phyloP scores from a whole-genome alignment of 371 early-diverging fungal species.

The Massospora cicadina region DNA sequence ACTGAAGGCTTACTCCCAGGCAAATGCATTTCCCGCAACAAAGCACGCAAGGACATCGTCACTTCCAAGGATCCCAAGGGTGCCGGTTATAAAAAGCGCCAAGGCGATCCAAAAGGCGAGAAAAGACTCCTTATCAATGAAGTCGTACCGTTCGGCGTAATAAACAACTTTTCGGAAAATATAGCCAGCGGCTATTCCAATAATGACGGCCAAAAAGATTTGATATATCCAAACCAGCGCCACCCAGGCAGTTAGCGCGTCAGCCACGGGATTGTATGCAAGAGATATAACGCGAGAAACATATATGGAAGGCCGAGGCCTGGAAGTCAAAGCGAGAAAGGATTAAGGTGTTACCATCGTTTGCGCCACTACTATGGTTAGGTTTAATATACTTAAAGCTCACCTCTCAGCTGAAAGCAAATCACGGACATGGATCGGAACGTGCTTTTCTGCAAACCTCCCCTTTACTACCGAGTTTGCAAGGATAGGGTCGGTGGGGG shows the following conservation, averaged over 20 bases:
- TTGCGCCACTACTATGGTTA: constrained; percentile 33
- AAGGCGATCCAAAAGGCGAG: constrained; percentile 70
- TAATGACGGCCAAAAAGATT: constrained; percentile 40
- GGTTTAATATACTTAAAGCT: not conserved
- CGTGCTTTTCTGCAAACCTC: constrained; percentile 76
- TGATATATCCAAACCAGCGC: constrained; percentile 52
- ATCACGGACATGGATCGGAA: constrained; percentile 60
- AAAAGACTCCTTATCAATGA: constrained; percentile 82
- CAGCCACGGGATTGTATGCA: constrained; percentile 29
- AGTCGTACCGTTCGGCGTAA: constrained; percentile 39
- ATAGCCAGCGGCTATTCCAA: constrained; percentile 70
- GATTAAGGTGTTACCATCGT: constrained; percentile 29
- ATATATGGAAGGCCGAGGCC: constrained; percentile 72
- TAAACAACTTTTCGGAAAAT: constrained; percentile 46
- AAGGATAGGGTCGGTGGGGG: constrained; percentile 91
- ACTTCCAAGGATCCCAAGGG: constrained; percentile 52
- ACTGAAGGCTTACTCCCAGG: constrained; percentile 45
- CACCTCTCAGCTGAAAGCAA: constrained; percentile 69
- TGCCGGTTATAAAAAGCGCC: constrained; percentile 59
- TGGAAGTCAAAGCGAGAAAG: constrained; percentile 12
- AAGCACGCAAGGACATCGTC: constrained; percentile 87
- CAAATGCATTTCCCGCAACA: constrained; percentile 72
- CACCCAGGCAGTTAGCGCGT: constrained; percentile 54
- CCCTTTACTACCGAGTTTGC: constrained; percentile 89
- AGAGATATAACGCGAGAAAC: constrained; percentile 49